phyloP scores from a whole-genome alignment of 129 eudicot genomes.

The Flaveria sonorensis region DNA sequence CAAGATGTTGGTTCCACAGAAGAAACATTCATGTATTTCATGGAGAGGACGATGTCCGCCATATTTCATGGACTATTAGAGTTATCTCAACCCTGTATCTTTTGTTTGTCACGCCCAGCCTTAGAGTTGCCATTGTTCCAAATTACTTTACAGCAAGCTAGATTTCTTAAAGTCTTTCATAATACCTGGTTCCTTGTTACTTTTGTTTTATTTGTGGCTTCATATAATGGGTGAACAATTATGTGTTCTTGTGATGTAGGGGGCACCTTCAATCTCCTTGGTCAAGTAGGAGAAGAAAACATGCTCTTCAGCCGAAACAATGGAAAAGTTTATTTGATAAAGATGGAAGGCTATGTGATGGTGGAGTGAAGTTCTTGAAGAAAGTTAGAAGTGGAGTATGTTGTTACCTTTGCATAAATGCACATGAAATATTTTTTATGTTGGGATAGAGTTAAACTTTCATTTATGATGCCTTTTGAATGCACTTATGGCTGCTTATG shows the following conservation, averaged over 20 bases:
- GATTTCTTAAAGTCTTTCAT: conserved; percentile 1
- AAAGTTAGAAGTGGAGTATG: conserved; percentile 83
- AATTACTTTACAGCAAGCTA: background rate
- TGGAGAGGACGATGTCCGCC: conserved; percentile 7
- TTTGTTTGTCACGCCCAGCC: no score
- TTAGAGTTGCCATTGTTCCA: background rate
- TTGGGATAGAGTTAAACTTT: background rate
- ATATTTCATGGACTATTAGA: background rate
- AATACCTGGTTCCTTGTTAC: background rate
- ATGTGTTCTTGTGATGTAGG: conserved; percentile 41
- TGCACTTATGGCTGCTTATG: background rate
- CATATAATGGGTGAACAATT: conserved; percentile 21
- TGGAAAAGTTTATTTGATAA: conserved; percentile 65
- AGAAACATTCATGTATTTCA: conserved; percentile 45
- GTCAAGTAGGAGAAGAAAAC: conserved; percentile 81
- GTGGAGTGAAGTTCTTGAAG: conserved; percentile 79
- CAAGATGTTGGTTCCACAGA: conserved; percentile 56
- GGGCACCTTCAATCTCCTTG: conserved; percentile 75
- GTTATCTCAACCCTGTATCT: no score
- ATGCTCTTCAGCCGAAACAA: conserved; percentile 67
- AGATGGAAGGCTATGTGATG: conserved; percentile 65
- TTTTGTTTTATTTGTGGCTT: background rate
- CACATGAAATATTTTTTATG: background rate
- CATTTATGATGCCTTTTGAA: background rate
- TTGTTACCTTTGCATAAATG: conserved; percentile 9